phyloP scores from a whole-genome alignment of 2,329 filamentous ascomycete genomes.

The Ilyonectria destructans region DNA sequence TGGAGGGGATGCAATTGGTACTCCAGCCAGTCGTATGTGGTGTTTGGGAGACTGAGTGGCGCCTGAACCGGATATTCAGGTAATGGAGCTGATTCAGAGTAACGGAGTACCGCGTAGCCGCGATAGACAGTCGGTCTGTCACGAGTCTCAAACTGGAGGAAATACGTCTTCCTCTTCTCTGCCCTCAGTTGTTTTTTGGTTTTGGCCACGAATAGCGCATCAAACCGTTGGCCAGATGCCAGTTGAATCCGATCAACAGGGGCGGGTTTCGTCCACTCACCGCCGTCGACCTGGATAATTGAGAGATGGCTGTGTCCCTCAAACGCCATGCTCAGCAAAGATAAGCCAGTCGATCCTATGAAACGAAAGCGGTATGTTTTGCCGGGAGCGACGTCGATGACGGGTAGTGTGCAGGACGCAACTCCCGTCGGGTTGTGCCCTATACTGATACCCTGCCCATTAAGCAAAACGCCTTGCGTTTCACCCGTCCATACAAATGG shows the following conservation, averaged over 20 bases:
- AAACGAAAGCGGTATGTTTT: slow-evolving; percentile 2
- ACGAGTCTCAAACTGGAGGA: slow-evolving; percentile 1
- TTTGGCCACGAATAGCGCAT: slow-evolving; percentile 30
- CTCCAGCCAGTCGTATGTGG: slow-evolving; percentile 60
- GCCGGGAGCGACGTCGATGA: slow-evolving; percentile 36
- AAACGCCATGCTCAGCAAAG: background rate
- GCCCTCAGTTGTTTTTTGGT: background rate
- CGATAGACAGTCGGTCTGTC: background rate
- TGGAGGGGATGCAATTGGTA: slow-evolving; percentile 52
- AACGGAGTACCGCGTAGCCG: slow-evolving; percentile 51
- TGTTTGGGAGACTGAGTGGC: slow-evolving; percentile 53
- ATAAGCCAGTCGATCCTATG: slow-evolving; percentile 1
- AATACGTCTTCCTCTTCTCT: background rate
- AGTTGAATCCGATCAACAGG: slow-evolving; percentile 28
- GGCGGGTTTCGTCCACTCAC: slow-evolving; percentile 32
- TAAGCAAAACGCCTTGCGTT: slow-evolving; percentile 55
- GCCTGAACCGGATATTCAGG: slow-evolving; percentile 14
- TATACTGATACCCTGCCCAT: slow-evolving; percentile 33
- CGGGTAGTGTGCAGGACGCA: slow-evolving; percentile 30
- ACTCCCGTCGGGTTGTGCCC: no score
- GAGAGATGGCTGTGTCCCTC: background rate
- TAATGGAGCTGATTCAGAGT: slow-evolving; percentile 23
- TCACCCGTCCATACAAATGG: slow-evolving; percentile 75
- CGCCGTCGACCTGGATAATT: slow-evolving; percentile 31
- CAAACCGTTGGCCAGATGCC: slow-evolving; percentile 34